Base-by-base conservation (phyloP, 257 asterid species). In the Coffea canephora region DNA sequence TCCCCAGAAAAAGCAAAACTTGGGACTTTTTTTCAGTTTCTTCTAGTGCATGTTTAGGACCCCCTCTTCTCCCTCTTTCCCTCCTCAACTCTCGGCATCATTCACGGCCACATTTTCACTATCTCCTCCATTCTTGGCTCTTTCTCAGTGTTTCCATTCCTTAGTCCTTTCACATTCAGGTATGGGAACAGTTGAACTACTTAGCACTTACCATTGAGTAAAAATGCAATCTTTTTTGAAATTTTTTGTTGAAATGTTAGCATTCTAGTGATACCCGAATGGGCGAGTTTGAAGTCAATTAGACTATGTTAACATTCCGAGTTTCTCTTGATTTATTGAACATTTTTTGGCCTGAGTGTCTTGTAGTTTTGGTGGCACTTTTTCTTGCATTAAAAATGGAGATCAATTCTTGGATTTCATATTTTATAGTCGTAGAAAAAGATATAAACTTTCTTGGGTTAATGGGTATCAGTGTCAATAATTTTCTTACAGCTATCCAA, bases 31-130 rank as follows among this genome's bases (percentile, higher is more conserved):
- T 21, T 4, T n/a, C 21, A 15, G 27, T 57, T 15, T 13, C 19
- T 57, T 21, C 65, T n/a, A 21, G 74, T 23, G n/a, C 46, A 49
- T 85, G 79, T 77, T 69, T 64, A 6, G 78, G 41, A 1, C 61
- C 76, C 45, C 45, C 10, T 62, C 77, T 49, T 84, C 52, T 71
- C 79, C 73, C 71, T 31, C 34, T 74, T 68, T 54, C 43, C 71
- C 87, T 82, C 86, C 88, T 79, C 71, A 81, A 81, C 52, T 84
- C 83, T 82, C 83, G 85, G 87, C 86, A 80, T 78, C 83, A 80
- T 34, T 77, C 87, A 85, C 83, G 90, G 86, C 79, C 88, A 75
- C 78, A 66, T 77, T 3, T 61, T 54, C 74, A 46, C 1, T 55
- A 21, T 48, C 78, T 64, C 80, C 45, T 57, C 65, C 81, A 68